Evolutionary conservation across 116 monocot species (phyloP).

Genomic region (Zostera marina): DNA sequence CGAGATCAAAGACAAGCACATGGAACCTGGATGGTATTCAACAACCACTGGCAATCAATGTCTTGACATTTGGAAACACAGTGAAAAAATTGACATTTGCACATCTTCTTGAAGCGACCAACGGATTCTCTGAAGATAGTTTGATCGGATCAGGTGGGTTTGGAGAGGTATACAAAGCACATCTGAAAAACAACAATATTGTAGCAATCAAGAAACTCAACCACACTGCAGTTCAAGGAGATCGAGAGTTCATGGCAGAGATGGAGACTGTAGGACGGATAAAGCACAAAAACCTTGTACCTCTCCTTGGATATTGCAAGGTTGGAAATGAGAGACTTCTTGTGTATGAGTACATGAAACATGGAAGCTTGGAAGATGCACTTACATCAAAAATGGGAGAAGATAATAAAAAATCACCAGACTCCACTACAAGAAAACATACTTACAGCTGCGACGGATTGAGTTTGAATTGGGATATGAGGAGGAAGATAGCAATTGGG

Average conservation of each 20-base stretch:
- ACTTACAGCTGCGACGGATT: too few relatives aligned
- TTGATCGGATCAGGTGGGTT: constrained; percentile 65
- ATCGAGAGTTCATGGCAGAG: constrained; percentile 67
- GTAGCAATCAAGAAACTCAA: constrained; percentile 77
- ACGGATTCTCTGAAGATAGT: constrained; percentile 45
- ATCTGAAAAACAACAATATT: constrained; percentile 47
- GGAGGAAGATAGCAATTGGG: constrained; percentile 58
- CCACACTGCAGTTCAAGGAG: constrained; percentile 54
- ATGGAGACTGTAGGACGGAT: constrained; percentile 78
- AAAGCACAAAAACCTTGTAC: constrained; percentile 72
- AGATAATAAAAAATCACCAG: constrained; percentile 6
- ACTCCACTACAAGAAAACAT: too few relatives aligned
- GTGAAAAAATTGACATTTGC: constrained; percentile 49
- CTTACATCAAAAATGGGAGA: constrained; percentile 24
- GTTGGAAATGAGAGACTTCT: constrained; percentile 61
- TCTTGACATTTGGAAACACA: constrained; percentile 49
- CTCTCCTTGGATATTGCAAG: constrained; percentile 66
- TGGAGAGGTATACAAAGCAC: constrained; percentile 67
- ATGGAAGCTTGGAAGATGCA: constrained; percentile 62
- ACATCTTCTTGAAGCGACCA: constrained; percentile 59
- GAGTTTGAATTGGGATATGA: constrained; percentile 33
- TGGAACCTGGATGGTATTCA: constrained; percentile 51
- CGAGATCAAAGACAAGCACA: constrained; percentile 18
- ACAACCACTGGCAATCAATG: constrained; percentile 48
- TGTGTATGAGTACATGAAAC: constrained; percentile 75